These are phyloP conservation scores for Fusarium neocosmosporiellum DNA, from an alignment of 2,329 filamentous ascomycete species.

Conservation along the genomic window DNA sequence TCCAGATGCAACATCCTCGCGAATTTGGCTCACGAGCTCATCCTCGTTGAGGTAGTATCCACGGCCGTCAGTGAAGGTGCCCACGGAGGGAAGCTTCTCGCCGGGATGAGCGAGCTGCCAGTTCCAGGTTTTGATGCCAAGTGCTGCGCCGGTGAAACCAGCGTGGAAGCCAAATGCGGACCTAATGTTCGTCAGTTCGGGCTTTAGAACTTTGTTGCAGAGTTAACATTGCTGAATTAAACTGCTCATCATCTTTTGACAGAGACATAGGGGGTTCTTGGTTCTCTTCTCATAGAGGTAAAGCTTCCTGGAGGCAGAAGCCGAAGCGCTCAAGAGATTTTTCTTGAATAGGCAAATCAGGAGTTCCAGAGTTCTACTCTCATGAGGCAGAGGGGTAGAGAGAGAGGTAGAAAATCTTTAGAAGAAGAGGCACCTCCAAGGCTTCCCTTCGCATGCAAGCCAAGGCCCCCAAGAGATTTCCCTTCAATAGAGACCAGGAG, in stretches of 20 bases:
- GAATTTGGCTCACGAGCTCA: constrained; percentile 58
- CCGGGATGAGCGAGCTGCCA: constrained; percentile 81
- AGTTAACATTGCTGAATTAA: neutral
- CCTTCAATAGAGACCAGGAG: no score
- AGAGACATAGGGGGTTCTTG: no score
- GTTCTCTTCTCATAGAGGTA: no score
- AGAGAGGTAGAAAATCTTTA: no score
- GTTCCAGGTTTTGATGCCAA: constrained; percentile 84
- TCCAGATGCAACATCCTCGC: constrained; percentile 68
- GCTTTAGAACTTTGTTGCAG: neutral
- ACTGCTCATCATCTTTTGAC: neutral
- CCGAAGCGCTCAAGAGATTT: no score
- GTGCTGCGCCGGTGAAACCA: constrained; percentile 79
- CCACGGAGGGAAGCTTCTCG: constrained; percentile 68
- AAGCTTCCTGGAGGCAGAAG: no score
- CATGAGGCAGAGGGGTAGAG: no score
- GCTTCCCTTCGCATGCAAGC: no score
- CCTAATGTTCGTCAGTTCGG: constrained; percentile 38
- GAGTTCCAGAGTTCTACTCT: no score
- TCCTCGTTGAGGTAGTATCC: constrained; percentile 78
- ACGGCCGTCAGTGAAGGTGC: constrained; percentile 56
- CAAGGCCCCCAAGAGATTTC: no score
- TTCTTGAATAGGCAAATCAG: no score
- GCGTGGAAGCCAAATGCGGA: constrained; percentile 76
- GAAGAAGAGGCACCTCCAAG: no score